Conservation (phyloP, 495 filamentous ascomycete species). For the Aspergillus indologenus region DNA sequence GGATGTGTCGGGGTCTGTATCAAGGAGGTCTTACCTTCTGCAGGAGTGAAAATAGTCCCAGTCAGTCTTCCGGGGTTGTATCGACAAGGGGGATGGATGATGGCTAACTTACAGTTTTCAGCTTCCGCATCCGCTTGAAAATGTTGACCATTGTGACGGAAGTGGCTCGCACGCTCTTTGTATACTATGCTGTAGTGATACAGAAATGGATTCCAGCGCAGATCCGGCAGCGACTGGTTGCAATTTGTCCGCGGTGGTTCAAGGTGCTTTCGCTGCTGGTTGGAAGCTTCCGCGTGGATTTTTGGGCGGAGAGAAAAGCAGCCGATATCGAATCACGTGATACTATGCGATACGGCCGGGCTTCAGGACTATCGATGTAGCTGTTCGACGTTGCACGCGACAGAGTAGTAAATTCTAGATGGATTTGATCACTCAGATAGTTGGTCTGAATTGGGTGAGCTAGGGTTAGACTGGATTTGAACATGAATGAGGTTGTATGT, state of each 20-base stretch:
- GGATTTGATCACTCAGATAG: too few species aligned
- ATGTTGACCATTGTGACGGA: constrained; percentile 67
- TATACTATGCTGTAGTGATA: background rate
- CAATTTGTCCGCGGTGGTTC: constrained; percentile 2
- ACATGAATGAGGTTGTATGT: background rate
- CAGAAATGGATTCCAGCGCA: background rate
- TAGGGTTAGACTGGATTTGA: background rate
- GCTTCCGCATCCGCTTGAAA: constrained; percentile 71
- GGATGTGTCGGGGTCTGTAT: constrained; percentile 14
- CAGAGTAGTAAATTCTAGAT: background rate
- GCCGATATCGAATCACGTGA: constrained; percentile 21
- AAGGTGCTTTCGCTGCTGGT: constrained; percentile 1
- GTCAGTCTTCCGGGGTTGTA: constrained; percentile 9
- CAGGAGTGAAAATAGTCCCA: constrained; percentile 14
- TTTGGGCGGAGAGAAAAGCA: constrained; percentile 22
- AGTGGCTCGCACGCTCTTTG: constrained; percentile 16
- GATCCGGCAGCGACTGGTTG: background rate
- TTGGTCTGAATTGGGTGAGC: background rate
- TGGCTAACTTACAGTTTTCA: constrained; percentile 64
- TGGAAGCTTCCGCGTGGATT: constrained; percentile 12
- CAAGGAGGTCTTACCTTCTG: constrained; percentile 32
- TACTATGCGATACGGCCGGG: background rate
- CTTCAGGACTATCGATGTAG: too few species aligned
- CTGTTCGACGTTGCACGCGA: background rate
- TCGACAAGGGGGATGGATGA: background rate